phyloP scores from a whole-genome alignment of 306 rosid species.

The Begonia peltatifolia region DNA sequence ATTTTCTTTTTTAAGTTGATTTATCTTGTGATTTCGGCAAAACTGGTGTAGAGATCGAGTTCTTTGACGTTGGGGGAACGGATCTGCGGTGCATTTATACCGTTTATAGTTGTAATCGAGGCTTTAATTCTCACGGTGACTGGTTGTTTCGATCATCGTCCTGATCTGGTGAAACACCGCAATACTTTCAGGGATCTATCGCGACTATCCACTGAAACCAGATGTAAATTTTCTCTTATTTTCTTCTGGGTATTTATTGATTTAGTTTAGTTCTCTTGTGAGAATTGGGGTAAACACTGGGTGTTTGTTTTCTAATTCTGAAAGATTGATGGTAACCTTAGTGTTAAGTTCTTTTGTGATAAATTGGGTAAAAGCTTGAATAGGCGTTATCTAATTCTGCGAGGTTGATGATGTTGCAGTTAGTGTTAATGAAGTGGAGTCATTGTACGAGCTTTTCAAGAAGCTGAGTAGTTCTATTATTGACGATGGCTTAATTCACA shows the following conservation, averaged over 20 bases:
- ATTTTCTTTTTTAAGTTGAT: too few species aligned
- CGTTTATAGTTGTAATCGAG: constrained; percentile 29
- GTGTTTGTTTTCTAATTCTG: too few species aligned
- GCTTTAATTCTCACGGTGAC: constrained; percentile 21
- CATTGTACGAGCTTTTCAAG: constrained; percentile 59
- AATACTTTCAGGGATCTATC: constrained; percentile 12
- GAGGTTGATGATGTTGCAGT: constrained; percentile 29
- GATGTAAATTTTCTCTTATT: constrained; percentile 25
- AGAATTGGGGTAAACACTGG: too few species aligned
- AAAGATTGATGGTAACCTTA: too few species aligned
- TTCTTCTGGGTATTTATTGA: neutral
- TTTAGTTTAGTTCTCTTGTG: too few species aligned
- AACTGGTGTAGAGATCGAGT: constrained; percentile 24
- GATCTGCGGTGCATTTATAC: constrained; percentile 35
- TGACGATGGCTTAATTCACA: constrained; percentile 75
- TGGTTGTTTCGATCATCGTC: constrained; percentile 27
- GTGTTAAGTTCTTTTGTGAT: neutral
- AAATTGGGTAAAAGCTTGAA: neutral
- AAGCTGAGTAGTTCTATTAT: constrained; percentile 59
- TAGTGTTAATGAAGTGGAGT: constrained; percentile 56
- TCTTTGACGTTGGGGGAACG: constrained; percentile 29
- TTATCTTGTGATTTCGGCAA: too few species aligned
- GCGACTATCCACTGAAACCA: constrained; percentile 41
- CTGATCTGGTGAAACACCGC: constrained; percentile 9
- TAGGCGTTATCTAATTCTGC: neutral